Conservation (phyloP, 768 basidiomycete species). For the Calocybe cyanea region DNA sequence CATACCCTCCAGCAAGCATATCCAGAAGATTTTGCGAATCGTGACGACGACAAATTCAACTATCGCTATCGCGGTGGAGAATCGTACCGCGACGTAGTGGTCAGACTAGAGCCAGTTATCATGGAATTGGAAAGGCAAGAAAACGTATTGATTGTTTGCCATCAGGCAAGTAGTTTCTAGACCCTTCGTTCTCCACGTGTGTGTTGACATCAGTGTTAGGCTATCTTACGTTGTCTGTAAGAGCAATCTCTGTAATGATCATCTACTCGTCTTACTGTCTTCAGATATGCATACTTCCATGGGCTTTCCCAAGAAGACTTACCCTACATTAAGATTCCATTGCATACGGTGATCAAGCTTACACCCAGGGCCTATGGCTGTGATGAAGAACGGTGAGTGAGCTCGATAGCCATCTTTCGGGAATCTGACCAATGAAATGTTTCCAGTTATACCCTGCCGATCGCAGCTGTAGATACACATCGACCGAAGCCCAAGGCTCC, state of each 20-base stretch:
- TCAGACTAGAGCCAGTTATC: constrained; percentile 94
- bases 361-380: constrained; percentile 99
- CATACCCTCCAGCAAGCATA: constrained; percentile 85
- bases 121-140: constrained; percentile 99
- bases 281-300: constrained; percentile 95
- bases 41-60: constrained; percentile 99
- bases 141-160: constrained; percentile 94
- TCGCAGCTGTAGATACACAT: constrained; percentile 92
- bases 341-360: constrained; percentile 97
- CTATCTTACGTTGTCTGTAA: constrained; percentile 76
- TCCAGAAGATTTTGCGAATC: constrained; percentile 96
- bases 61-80: constrained; percentile 97
- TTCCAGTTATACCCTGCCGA: constrained; percentile 79
- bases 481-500: constrained; percentile 56
- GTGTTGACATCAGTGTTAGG: constrained; percentile 31
- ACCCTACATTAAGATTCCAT: constrained; percentile 95
- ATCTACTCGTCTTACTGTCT: constrained; percentile 12
- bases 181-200: not conserved
- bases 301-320: constrained; percentile 88
- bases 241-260: constrained; percentile 20
- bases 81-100: constrained; percentile 96
- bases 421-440: constrained; percentile 1
- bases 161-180: constrained; percentile 55
- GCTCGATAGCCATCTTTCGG: not conserved
- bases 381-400: constrained; percentile 85